Evolutionary conservation across 306 rosid species (phyloP).

Genomic region (Pyrus betulifolia): DNA sequence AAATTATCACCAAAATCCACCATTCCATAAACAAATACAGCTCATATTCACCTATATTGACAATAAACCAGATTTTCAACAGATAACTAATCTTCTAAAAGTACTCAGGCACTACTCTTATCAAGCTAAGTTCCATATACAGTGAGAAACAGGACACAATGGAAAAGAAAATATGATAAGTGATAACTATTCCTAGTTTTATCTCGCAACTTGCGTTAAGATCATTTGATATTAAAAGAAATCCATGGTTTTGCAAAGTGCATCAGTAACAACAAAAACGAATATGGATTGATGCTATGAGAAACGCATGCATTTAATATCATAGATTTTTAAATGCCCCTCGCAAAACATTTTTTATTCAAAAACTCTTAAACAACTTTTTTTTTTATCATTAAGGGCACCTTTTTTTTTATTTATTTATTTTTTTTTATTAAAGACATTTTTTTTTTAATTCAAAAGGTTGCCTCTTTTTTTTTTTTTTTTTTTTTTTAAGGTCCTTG

Average conservation of each 20-base stretch:
- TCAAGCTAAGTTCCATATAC: neutral
- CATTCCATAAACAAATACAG: neutral
- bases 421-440: no score
- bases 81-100: neutral
- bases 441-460: no score
- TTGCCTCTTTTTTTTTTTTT: no score
- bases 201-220: neutral
- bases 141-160: neutral
- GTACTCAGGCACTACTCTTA: neutral
- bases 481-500: no score
- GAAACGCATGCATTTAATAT: neutral
- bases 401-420: no score
- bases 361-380: no score
- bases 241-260: neutral
- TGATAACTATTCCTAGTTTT: neutral
- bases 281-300: neutral
- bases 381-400: no score
- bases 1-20: neutral
- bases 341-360: no score
- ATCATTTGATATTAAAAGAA: neutral
- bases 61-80: neutral
- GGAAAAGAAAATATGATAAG: neutral
- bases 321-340: no score
- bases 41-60: neutral
- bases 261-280: neutral